Base-by-base conservation (phyloP, 768 basidiomycete genomes). In the Pleurotus citrinopileatus region DNA sequence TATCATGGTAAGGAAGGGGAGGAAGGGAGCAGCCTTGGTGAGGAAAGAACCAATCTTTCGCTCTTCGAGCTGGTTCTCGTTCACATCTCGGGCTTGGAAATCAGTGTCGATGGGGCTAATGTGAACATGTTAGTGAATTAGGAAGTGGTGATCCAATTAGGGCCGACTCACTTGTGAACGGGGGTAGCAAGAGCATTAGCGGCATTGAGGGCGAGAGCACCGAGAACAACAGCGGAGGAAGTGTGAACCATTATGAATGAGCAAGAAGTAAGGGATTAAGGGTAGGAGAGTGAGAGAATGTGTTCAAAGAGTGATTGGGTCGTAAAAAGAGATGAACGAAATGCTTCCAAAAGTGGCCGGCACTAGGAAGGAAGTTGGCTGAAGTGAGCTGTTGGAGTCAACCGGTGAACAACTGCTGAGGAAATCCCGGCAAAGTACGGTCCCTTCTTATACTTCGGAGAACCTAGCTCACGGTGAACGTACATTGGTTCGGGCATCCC, bases 221-320 rank as follows among this genome's bases (percentile, higher is more conserved):
- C 69, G 53, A 70, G 55, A 54, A 67, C 63, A 63, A 70, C 60
- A 56, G 67, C 65, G 42, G 63, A 65, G 23, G 60, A 59, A 63
- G 67, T 56, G 59, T 67, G 67, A 55, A 69, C 67, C 69, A 70
- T 70, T 44, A 25, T 60, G 40, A 60, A 34, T 37, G 40, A 60
- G 32, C 29, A 43, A 53, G 56, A 52, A 42, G 42, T 42, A 27
- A 48, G 29, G 42, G 34, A 52, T 42, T 51, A 52, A 53, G 12
- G 8, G 28, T 20, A 19, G 23, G 29, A 37, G 34, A 34, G 1
- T 34, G 48, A 36, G 48, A 23, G 48, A 37, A 51, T 36, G 32
- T 34, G 25, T 20, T 29, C 38, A 29, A 46, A 44, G 58, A 54
- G 52, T 42, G 28, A 26, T 38, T 58, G 42, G 52, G 17, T 48